phyloP scores from a whole-genome alignment of 1,284 basidiomycete genomes.

The Apiotrichum gracile region DNA sequence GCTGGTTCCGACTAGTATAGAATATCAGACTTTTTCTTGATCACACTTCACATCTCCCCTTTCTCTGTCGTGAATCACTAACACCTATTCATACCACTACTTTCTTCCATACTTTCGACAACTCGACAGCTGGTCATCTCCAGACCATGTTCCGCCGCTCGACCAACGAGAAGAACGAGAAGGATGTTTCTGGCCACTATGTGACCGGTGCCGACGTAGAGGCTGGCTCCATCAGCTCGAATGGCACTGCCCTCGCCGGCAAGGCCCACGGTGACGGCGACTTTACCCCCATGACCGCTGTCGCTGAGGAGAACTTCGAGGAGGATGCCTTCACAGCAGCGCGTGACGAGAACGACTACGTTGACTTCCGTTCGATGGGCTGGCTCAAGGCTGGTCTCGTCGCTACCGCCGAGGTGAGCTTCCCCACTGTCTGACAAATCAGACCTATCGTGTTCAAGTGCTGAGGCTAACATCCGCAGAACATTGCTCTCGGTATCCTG shows the following conservation, averaged over 20 bases:
- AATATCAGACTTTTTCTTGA: not conserved
- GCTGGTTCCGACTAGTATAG: not conserved
- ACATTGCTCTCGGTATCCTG: slow-evolving; percentile 39
- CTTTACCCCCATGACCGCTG: not conserved
- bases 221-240: not conserved
- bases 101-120: not conserved
- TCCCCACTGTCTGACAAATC: not conserved
- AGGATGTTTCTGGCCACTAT: not conserved
- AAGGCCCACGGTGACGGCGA: not conserved
- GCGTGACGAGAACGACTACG: slow-evolving; percentile 21
- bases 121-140: not conserved
- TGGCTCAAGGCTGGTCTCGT: slow-evolving; percentile 40
- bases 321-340: slow-evolving; percentile 1
- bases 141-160: not conserved
- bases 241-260: not conserved
- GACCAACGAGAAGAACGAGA: not conserved
- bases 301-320: slow-evolving; percentile 1
- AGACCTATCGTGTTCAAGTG: not conserved
- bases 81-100: not conserved
- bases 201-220: not conserved
- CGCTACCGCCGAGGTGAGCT: slow-evolving; percentile 36
- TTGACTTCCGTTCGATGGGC: slow-evolving; percentile 41
- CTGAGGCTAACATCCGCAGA: slow-evolving; percentile 8
- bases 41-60: not conserved
- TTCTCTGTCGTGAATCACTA: not conserved